Evolutionary conservation across 345 rosid genomes (phyloP).

Genomic region (Hypericum androsaemum): DNA sequence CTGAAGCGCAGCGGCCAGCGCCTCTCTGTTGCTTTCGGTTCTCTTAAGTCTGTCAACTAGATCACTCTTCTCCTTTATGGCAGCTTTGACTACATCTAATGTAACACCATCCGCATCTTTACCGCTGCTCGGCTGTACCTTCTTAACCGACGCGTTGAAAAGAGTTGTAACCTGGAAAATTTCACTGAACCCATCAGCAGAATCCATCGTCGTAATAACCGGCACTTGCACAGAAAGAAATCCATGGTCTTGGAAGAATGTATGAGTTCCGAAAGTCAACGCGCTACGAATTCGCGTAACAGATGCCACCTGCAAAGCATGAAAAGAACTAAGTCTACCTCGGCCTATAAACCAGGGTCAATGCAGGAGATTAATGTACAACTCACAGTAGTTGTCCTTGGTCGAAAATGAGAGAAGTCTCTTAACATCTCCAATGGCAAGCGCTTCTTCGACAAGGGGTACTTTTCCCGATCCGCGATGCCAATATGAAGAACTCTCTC

Average conservation of each 20-base stretch:
- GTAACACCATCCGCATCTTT: conserved; percentile 27
- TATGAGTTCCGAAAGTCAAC: conserved; percentile 51
- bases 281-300: conserved; percentile 60
- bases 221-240: conserved; percentile 74
- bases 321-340: conserved; percentile 2
- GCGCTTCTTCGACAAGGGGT: conserved; percentile 55
- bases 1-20: conserved; percentile 49
- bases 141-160: conserved; percentile 12
- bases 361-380: not conserved
- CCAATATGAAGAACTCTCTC: conserved; percentile 77
- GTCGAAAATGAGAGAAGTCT: conserved; percentile 64
- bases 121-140: conserved; percentile 27
- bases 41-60: conserved; percentile 66
- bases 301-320: conserved; percentile 54
- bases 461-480: conserved; percentile 45
- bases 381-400: conserved; percentile 73
- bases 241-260: conserved; percentile 58
- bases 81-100: conserved; percentile 50
- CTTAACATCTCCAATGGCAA: conserved; percentile 59
- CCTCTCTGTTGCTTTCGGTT: conserved; percentile 73
- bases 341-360: not conserved
- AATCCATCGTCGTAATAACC: conserved; percentile 52
- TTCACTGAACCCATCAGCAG: conserved; percentile 42
- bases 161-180: conserved; percentile 56
- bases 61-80: conserved; percentile 50